Conservation (phyloP, 1,284 basidiomycete genomes). For the Microbotryomycetes sp. region DNA sequence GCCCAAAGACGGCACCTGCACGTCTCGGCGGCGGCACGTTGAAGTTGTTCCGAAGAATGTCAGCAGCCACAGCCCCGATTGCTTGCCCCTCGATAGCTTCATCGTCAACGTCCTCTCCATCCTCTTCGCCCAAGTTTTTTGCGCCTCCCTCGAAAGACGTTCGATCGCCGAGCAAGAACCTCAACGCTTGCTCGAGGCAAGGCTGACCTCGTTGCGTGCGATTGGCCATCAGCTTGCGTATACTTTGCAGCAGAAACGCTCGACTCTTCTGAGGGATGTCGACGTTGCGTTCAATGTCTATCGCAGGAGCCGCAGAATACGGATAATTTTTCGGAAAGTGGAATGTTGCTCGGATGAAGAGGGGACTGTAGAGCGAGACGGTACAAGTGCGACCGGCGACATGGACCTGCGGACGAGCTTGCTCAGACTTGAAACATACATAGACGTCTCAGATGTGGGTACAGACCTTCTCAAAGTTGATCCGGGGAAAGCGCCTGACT, state of each 20-base stretch:
- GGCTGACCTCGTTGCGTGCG: conserved; percentile 53
- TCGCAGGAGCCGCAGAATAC: conserved; percentile 53
- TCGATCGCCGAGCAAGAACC: conserved; percentile 61
- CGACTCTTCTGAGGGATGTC: conserved; percentile 67
- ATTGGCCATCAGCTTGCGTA: conserved; percentile 57
- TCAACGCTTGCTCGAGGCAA: conserved; percentile 70
- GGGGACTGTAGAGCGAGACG: conserved; percentile 73
- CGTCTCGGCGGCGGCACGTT: conserved; percentile 71
- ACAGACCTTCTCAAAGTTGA: conserved; percentile 73
- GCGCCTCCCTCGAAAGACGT: conserved; percentile 23
- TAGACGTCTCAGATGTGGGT: neutral
- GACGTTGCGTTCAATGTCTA: conserved; percentile 75
- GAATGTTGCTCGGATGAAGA: conserved; percentile 83
- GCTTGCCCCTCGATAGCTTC: conserved; percentile 28
- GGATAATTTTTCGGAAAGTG: conserved; percentile 81
- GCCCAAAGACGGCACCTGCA: conserved; percentile 74
- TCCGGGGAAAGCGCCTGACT: conserved; percentile 60
- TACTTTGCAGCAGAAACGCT: conserved; percentile 63
- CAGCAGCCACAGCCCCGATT: conserved; percentile 49
- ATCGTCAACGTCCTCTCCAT: conserved; percentile 36
- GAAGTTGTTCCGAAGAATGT: conserved; percentile 51
- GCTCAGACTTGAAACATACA: neutral
- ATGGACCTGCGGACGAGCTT: conserved; percentile 59
- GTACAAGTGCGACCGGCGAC: conserved; percentile 68
- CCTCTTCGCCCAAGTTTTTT: conserved; percentile 38